phyloP scores from a whole-genome alignment of 176 grass and related monocot species.

The Musa schizocarpa region DNA sequence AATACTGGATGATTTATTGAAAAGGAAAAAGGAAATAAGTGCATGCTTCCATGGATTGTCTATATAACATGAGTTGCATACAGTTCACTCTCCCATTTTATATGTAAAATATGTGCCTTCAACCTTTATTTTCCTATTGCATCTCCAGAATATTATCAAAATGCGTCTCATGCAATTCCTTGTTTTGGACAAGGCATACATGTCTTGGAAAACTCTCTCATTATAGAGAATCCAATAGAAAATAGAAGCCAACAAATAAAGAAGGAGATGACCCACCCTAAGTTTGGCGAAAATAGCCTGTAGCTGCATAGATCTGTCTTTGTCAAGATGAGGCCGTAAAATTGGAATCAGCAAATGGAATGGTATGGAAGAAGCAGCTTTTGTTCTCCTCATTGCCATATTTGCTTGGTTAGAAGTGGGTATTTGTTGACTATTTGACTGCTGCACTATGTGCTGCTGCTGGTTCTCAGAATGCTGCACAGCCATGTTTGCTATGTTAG shows the following conservation, averaged over 20 bases:
- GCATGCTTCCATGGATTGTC: neutral
- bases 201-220: neutral
- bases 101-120: neutral
- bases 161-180: neutral
- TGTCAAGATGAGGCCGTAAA: slow-evolving; percentile 72
- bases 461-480: slow-evolving; percentile 15
- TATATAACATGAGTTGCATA: neutral
- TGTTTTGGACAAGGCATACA: neutral
- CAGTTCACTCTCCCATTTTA: too few relatives aligned
- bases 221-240: neutral
- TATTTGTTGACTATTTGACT: slow-evolving; percentile 54
- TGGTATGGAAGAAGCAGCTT: slow-evolving; percentile 55
- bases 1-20: neutral
- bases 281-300: slow-evolving; percentile 71
- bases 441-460: slow-evolving; percentile 35
- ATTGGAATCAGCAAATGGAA: slow-evolving; percentile 95
- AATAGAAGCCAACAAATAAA: slow-evolving; percentile 7
- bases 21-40: neutral
- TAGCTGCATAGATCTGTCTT: slow-evolving; percentile 81
- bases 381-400: slow-evolving; percentile 24
- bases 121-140: neutral
- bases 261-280: slow-evolving; percentile 48
- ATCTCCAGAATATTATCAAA: neutral
- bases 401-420: slow-evolving; percentile 44
- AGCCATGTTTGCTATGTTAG: slow-evolving; percentile 25